Evolutionary conservation across 106 monocot species (phyloP).

Genomic region (Dioscorea alata): DNA sequence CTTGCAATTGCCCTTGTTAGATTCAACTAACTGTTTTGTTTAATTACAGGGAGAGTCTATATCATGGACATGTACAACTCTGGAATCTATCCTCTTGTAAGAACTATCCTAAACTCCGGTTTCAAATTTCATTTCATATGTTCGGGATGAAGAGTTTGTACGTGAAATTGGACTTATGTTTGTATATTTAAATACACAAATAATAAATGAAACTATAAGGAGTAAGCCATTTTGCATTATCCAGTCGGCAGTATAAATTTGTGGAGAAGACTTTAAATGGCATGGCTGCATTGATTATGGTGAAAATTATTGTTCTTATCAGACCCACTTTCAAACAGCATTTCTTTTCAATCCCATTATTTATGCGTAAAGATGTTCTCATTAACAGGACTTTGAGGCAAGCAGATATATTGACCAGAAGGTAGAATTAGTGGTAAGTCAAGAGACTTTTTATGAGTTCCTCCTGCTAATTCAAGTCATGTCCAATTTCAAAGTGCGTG

Average conservation of each 20-base stretch:
- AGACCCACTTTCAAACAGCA: too few species aligned
- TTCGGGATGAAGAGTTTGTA: too few species aligned
- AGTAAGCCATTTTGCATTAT: too few species aligned
- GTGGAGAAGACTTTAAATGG: too few species aligned
- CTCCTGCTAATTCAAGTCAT: background rate
- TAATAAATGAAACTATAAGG: too few species aligned
- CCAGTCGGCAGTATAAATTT: too few species aligned
- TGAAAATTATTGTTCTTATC: too few species aligned
- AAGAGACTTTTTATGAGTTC: background rate
- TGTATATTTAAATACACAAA: too few species aligned
- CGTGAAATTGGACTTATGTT: too few species aligned
- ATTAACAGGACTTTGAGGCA: constrained; percentile 67
- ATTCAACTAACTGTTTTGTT: constrained; percentile 11
- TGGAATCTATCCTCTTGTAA: constrained; percentile 93
- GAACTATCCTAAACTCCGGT: background rate
- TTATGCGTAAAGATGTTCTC: background rate
- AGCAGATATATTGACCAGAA: constrained; percentile 76
- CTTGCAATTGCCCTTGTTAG: background rate
- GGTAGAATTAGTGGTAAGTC: constrained; percentile 64
- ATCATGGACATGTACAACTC: constrained; percentile 97
- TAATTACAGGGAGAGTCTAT: constrained; percentile 80
- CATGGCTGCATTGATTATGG: too few species aligned
- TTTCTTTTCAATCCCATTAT: too few species aligned
- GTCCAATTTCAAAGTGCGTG: background rate
- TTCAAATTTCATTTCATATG: too few species aligned